A percentile compares a stretch with the other conserved stretches of the same genome.
phyloP scores from a whole-genome alignment of 176 grass and related monocot genomes.

The Zea mays region Zm-B73-REFERENCE-NAM-5.0 NC_050100.1:222128001-222128500 shows the following conservation, averaged over 20 bases:
- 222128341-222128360: too few species aligned
- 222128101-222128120: neutral
- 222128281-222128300: too few species aligned
- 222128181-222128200: neutral
- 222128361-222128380: neutral
- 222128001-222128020: neutral
- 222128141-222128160: neutral
- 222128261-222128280: too few species aligned
- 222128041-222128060: neutral
- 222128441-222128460: too few species aligned
- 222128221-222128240: too few species aligned
- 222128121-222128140: neutral
- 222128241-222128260: too few species aligned
- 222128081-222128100: neutral
- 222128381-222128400: neutral
- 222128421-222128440: too few species aligned
- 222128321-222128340: neutral
- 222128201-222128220: neutral
- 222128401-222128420: too few species aligned
- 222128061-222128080: neutral
- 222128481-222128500: too few species aligned
- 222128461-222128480: too few species aligned
- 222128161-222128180: neutral
- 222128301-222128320: neutral
- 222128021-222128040: neutral